Evolutionary conservation across 495 filamentous ascomycete species (phyloP).

Genomic region (Penicillium goetzii): DNA sequence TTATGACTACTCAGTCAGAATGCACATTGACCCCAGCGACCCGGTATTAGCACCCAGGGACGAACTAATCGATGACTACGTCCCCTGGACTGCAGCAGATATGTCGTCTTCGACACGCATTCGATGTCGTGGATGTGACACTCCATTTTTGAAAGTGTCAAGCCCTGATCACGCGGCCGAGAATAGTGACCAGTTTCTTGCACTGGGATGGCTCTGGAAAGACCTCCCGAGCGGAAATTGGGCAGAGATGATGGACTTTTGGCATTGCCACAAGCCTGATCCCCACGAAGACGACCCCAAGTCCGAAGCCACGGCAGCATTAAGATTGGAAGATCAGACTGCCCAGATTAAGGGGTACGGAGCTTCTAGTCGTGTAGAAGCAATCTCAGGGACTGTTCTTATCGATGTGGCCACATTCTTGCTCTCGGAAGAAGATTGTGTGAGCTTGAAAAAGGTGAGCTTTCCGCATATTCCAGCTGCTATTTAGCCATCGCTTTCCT

Average conservation of each 20-base stretch:
- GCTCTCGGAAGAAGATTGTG: constrained; percentile 65
- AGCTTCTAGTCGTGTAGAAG: constrained; percentile 68
- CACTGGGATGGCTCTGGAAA: constrained; percentile 68
- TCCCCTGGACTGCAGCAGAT: constrained; percentile 75
- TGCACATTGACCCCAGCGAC: constrained; percentile 60
- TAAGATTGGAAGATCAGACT: constrained; percentile 39
- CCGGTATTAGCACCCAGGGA: constrained; percentile 25
- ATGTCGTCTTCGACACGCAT: constrained; percentile 59
- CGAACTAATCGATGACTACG: constrained; percentile 44
- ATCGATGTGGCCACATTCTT: constrained; percentile 81
- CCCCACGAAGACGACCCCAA: constrained; percentile 44
- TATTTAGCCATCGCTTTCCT: not conserved
- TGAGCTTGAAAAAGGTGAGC: constrained; percentile 63
- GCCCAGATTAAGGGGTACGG: constrained; percentile 72
- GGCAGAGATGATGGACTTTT: constrained; percentile 99
- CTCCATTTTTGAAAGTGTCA: constrained; percentile 30
- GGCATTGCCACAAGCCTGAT: constrained; percentile 96
- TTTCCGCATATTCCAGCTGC: constrained; percentile 8
- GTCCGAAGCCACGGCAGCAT: constrained; percentile 33
- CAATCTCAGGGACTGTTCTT: constrained; percentile 67
- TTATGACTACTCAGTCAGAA: constrained; percentile 63
- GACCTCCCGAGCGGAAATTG: constrained; percentile 95
- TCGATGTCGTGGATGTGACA: constrained; percentile 64
- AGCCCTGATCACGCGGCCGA: not conserved
- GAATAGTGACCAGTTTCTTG: not conserved